Evolutionary conservation across 257 asterid genomes (phyloP).

Genomic region (Solanum arcanum): DNA sequence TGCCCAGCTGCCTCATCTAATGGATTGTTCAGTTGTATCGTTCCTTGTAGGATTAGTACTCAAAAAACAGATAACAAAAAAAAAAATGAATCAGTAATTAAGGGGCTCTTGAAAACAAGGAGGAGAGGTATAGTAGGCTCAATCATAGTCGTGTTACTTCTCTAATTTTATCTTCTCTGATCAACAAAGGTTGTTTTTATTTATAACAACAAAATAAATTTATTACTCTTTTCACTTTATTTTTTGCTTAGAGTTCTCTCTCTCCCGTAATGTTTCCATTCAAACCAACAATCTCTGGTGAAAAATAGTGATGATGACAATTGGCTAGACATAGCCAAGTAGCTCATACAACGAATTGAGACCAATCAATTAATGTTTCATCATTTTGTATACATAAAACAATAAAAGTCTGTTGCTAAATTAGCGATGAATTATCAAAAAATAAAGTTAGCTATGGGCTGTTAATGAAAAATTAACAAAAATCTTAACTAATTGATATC

Average conservation of each 20-base stretch:
- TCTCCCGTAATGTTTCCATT: not conserved
- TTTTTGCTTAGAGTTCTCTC: not conserved
- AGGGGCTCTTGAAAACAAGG: not conserved
- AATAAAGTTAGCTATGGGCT: not conserved
- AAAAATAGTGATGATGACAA: not conserved
- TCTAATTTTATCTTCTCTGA: not conserved
- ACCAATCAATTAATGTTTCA: not conserved
- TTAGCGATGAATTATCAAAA: not conserved
- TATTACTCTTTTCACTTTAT: not conserved
- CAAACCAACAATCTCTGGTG: not conserved
- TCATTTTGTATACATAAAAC: not conserved
- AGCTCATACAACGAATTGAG: not conserved
- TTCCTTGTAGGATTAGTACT: not conserved
- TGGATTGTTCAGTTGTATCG: not conserved
- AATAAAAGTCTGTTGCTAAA: not conserved
- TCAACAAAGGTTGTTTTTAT: not conserved
- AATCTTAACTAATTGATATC: not conserved
- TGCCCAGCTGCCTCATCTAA: not conserved
- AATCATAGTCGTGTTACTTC: not conserved
- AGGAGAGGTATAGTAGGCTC: not conserved
- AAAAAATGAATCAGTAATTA: not conserved
- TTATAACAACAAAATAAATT: not conserved
- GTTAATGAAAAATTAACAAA: not conserved
- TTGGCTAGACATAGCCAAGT: not conserved
- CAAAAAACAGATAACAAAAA: not conserved